phyloP scores from a whole-genome alignment of 257 asterid species.

The Nicotiana obtusifolia region DNA sequence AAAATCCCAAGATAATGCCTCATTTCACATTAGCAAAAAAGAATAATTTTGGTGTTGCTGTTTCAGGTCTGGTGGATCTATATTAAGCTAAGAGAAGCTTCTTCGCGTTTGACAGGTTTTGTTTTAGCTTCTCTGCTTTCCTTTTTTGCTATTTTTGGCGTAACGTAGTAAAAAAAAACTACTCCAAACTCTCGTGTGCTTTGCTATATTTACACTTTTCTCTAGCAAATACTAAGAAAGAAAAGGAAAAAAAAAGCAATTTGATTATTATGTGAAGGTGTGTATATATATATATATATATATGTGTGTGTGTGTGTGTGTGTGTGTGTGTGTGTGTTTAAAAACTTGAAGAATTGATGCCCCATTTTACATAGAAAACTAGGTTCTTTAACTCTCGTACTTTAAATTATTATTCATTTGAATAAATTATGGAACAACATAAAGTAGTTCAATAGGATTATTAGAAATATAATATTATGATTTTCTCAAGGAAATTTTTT shows the following conservation, averaged over 20 bases:
- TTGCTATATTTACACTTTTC: not conserved
- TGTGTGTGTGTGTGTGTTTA: no score
- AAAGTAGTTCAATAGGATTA: no score
- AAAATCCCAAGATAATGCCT: not conserved
- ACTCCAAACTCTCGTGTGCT: not conserved
- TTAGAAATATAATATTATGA: no score
- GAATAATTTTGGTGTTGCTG: not conserved
- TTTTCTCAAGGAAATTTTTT: no score
- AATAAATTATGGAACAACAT: no score
- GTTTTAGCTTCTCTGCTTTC: not conserved
- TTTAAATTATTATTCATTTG: no score
- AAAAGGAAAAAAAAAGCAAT: not conserved
- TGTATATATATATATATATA: no score
- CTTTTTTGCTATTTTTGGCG: not conserved
- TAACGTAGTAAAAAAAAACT: conserved; percentile 9
- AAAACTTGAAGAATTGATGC: no score
- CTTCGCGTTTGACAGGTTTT: not conserved
- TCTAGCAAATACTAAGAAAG: not conserved
- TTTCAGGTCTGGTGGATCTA: not conserved
- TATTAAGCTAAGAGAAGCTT: not conserved
- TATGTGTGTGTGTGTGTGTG: no score
- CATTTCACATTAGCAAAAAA: not conserved
- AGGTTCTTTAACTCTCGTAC: no score
- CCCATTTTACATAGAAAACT: no score
- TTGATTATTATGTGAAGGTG: not conserved